Percentiles rank a stretch among this genome's conserved stretches.
Conservation (phyloP, 2,329 filamentous ascomycete species). For the Apiospora marii region DNA sequence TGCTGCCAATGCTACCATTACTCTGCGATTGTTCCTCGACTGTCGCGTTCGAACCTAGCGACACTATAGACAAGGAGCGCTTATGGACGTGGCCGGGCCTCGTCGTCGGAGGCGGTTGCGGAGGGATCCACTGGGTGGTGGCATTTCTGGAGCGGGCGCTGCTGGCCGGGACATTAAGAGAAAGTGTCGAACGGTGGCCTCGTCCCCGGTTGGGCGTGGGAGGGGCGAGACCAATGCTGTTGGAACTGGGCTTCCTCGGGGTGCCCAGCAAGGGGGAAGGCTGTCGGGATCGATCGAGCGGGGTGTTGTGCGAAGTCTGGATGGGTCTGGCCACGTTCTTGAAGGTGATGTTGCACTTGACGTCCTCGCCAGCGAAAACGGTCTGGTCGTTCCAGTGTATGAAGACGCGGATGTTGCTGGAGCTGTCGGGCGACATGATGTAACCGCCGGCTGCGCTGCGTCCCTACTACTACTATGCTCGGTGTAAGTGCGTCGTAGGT, state of each 20-base stretch:
- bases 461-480: constrained; percentile 16
- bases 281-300: constrained; percentile 44
- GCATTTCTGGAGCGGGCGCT: constrained; percentile 54
- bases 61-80: constrained; percentile 83
- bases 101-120: constrained; percentile 36
- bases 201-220: constrained; percentile 58
- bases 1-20: constrained; percentile 46
- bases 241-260: constrained; percentile 46
- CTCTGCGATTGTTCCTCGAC: constrained; percentile 53
- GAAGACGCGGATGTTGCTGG: constrained; percentile 87
- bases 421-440: constrained; percentile 58
- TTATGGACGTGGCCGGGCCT: constrained; percentile 68
- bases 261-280: constrained; percentile 52
- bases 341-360: constrained; percentile 96
- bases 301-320: constrained; percentile 35
- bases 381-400: constrained; percentile 94
- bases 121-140: constrained; percentile 55
- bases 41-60: constrained; percentile 67
- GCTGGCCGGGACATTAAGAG: constrained; percentile 62
- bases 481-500: constrained; percentile 16
- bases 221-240: constrained; percentile 54
- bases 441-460: neutral
- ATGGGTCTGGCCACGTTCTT: constrained; percentile 74
- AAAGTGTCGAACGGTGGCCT: constrained; percentile 74
- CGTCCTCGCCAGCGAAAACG: constrained; percentile 94